Percentiles rank a stretch among this genome's conserved stretches.
Evolutionary conservation across 257 asterid genomes (phyloP).

Genomic region (Lantana camara): DNA sequence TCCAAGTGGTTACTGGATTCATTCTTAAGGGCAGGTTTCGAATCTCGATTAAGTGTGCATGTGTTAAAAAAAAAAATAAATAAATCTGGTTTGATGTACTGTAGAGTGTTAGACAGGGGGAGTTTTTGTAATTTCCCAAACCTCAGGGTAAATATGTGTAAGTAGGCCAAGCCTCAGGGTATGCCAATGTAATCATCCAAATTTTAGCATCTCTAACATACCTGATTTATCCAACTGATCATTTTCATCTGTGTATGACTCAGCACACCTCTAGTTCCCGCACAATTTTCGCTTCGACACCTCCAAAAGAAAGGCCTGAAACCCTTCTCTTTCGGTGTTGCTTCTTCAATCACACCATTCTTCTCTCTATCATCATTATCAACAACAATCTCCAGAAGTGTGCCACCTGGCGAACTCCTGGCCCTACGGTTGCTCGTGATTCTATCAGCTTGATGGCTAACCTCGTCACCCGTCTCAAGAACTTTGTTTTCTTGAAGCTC

Average conservation of each 20-base stretch:
- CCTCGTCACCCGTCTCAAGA: conserved; percentile 31
- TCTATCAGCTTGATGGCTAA: conserved; percentile 40
- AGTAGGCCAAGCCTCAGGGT: too few relatives aligned
- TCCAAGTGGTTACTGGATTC: too few relatives aligned
- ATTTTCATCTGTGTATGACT: conserved; percentile 37
- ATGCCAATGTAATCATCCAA: conserved; percentile 3
- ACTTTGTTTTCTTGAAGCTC: conserved; percentile 35
- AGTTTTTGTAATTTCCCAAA: too few relatives aligned
- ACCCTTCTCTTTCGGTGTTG: conserved; percentile 69
- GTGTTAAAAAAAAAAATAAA: too few relatives aligned
- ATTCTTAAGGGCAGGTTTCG: too few relatives aligned
- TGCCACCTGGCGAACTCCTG: conserved; percentile 37
- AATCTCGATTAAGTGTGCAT: too few relatives aligned
- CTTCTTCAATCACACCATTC: conserved; percentile 44
- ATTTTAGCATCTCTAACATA: conserved; percentile 25
- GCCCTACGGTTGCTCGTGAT: conserved; percentile 32
- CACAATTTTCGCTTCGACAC: conserved; percentile 31
- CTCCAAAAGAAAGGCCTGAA: conserved; percentile 53
- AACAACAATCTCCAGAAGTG: conserved; percentile 60
- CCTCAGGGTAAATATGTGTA: too few relatives aligned
- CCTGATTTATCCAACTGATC: conserved; percentile 62
- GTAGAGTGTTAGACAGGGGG: too few relatives aligned
- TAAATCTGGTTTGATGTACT: too few relatives aligned
- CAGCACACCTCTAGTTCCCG: conserved; percentile 40
- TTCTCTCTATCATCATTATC: conserved; percentile 42